A percentile compares a stretch with the other conserved stretches of the same genome.
These are phyloP conservation scores for Veloboletus limbatus DNA, from an alignment of 1,284 basidiomycete genomes.

Conservation along the genomic window DNA sequence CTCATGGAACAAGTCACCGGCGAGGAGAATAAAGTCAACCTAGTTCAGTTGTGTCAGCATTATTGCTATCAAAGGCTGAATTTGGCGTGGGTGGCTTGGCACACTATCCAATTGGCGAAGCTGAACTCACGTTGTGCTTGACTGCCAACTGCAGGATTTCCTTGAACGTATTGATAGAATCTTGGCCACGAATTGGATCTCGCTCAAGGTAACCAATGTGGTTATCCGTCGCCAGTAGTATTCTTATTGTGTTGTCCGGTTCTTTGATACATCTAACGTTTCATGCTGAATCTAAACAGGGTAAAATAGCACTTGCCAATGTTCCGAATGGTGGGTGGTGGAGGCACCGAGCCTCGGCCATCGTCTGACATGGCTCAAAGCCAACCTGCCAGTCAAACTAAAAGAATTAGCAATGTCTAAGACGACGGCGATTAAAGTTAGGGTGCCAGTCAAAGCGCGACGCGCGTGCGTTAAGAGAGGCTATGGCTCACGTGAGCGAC, in stretches of 20 bases:
- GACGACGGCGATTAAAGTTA: too few relatives aligned
- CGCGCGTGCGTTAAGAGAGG: too few relatives aligned
- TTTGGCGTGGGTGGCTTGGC: neutral
- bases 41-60: slow-evolving; percentile 31
- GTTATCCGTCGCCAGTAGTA: slow-evolving; percentile 91
- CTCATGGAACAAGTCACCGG: slow-evolving; percentile 97
- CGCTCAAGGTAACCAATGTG: slow-evolving; percentile 95
- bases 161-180: slow-evolving; percentile 92
- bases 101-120: neutral
- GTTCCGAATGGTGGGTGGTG: slow-evolving; percentile 37
- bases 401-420: too few relatives aligned
- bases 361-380: slow-evolving; percentile 25
- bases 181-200: slow-evolving; percentile 92
- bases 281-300: slow-evolving; percentile 1
- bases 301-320: slow-evolving; percentile 34
- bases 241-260: slow-evolving; percentile 70
- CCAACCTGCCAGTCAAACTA: neutral
- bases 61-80: neutral
- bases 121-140: slow-evolving; percentile 73
- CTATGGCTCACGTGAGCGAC: too few relatives aligned
- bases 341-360: slow-evolving; percentile 21
- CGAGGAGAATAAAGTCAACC: slow-evolving; percentile 94
- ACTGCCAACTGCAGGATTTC: slow-evolving; percentile 92
- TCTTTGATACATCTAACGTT: slow-evolving; percentile 36
- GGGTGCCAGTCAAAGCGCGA: too few relatives aligned